A percentile compares a stretch with the other conserved stretches of the same genome.
Conservation (phyloP, 2,329 filamentous ascomycete genomes). For the Cytospora chrysosperma region DNA sequence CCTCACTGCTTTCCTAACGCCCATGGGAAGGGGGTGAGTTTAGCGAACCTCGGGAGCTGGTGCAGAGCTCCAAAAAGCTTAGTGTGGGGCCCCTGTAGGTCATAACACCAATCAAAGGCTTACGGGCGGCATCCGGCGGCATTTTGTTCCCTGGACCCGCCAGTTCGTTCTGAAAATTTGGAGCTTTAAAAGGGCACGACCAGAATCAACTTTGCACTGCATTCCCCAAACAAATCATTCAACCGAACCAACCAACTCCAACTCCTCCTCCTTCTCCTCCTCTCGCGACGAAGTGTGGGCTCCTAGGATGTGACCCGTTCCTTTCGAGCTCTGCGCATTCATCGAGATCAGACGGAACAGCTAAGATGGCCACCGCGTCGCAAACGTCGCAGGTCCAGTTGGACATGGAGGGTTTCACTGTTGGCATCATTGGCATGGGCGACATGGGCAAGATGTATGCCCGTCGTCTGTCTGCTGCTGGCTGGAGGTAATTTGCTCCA, state of each 20-base stretch:
- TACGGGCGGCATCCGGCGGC: not conserved
- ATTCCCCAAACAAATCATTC: not conserved
- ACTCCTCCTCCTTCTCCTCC: not conserved
- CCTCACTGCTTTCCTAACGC: not conserved
- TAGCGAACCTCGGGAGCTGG: too few species aligned
- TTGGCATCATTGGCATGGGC: slow-evolving; percentile 98
- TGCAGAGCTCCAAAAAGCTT: not conserved
- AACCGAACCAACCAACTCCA: not conserved
- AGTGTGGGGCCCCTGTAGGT: not conserved
- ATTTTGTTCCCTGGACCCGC: slow-evolving; percentile 13
- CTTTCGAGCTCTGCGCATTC: slow-evolving; percentile 23
- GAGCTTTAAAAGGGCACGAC: not conserved
- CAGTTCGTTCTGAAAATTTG: slow-evolving; percentile 9
- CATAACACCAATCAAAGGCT: not conserved
- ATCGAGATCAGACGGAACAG: slow-evolving; percentile 15
- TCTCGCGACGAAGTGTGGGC: not conserved
- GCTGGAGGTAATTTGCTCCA: slow-evolving; percentile 78
- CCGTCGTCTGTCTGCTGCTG: slow-evolving; percentile 79
- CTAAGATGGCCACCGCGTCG: slow-evolving; percentile 29
- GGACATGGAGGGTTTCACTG: slow-evolving; percentile 67
- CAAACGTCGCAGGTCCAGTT: slow-evolving; percentile 32
- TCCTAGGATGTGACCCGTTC: slow-evolving; percentile 26
- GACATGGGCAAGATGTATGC: slow-evolving; percentile 99
- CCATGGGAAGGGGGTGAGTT: not conserved
- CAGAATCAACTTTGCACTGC: not conserved